Base-by-base conservation (phyloP, 2,329 filamentous ascomycete genomes). In the Alternaria brassicae region DNA sequence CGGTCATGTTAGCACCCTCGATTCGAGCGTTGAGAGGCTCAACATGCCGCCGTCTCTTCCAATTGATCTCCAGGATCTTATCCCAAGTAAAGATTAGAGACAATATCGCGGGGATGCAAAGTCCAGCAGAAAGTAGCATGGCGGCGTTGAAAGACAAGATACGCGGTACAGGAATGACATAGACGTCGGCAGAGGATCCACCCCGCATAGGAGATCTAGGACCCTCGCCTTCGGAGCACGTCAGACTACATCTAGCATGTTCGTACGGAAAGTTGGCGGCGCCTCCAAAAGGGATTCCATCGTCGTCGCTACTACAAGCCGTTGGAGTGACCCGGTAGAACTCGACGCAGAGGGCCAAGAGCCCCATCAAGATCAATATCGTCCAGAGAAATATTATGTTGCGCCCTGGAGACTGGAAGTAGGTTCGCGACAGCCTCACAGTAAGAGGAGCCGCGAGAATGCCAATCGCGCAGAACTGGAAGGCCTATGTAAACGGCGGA, bases 351-450 rank as follows among this genome's bases (percentile, higher is more conserved):
- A 90, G 78, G 59, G 86, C 87, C 17, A 89, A 59, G 1, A 89
- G 74, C 0, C 87, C 88, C 23, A 85, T 82, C 12, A 90, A 79
- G 27, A 90, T 75, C 2, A 90, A 77, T 4, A 81, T 80, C 0
- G 86, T 87, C 88, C 88, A 91, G 0, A 89, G 32, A 65, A 90
- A 90, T 53, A 91, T 89, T 42, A 85, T 83, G 62, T 89, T 89
- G 34, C 88, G 81, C 2, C 87, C 88, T 0, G 85, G 85, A 21
- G 85, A 83, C 52, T 86, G 81, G 70, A 89, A 90, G 69, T 90
- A 90, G 0, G 88, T 90, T 15, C 77, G 77, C 1, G 88, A 90
- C 41, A 88, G 73, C 61, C 83, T 81, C 21, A 88, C 86, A 0
- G 87, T 89, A 0, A 87, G 81, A 0, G 88, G 88, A 4, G 86